phyloP scores from a whole-genome alignment of 768 basidiomycete species.

The Agrocybe chaxingu region DNA sequence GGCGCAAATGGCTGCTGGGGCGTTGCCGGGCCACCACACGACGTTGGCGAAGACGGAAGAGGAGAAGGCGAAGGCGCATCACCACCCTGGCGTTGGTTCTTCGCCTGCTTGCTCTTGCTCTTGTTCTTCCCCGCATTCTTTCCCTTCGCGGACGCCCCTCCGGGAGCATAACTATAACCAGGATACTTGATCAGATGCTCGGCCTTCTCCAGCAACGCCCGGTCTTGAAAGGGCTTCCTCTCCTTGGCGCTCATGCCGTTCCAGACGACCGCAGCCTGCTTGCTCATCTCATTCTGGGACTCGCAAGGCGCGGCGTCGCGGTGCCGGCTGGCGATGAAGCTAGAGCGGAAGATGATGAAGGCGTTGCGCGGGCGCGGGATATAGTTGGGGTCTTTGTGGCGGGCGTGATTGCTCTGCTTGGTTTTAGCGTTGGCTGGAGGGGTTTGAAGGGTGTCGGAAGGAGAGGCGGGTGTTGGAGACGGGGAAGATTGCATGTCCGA shows the following conservation, averaged over 20 bases:
- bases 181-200: slow-evolving; percentile 45
- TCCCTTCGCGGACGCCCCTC: no score
- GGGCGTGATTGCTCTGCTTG: not conserved
- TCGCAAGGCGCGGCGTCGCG: slow-evolving; percentile 5
- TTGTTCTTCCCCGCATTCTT: no score
- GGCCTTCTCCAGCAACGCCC: slow-evolving; percentile 39
- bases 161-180: slow-evolving; percentile 38
- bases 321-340: slow-evolving; percentile 23
- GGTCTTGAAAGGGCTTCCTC: slow-evolving; percentile 31
- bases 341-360: slow-evolving; percentile 56
- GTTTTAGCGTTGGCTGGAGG: no score
- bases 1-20: no score
- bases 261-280: slow-evolving; percentile 64
- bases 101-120: no score
- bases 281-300: slow-evolving; percentile 44
- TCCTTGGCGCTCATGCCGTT: slow-evolving; percentile 34
- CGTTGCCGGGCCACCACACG: no score
- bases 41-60: no score
- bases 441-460: no score
- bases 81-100: no score
- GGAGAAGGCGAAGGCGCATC: no score
- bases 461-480: no score
- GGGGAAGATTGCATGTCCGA: no score
- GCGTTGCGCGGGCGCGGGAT: slow-evolving; percentile 54
- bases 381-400: not conserved